Conservation (phyloP, 192 early-diverging fungal genomes). For the Linnemannia schmuckeri region DNA sequence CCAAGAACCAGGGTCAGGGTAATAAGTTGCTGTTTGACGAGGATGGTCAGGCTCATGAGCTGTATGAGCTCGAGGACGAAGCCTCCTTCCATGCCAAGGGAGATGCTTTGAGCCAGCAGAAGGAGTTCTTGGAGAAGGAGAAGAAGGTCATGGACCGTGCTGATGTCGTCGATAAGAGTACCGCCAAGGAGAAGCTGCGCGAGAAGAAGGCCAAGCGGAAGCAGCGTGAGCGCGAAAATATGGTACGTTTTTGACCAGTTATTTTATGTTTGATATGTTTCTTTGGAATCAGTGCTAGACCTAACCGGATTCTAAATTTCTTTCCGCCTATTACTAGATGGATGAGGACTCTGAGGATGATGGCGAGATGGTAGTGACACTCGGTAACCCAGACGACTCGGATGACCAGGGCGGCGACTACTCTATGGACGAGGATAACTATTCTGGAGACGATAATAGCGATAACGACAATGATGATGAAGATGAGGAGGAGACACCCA, state of each 20-base stretch:
- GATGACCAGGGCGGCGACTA: slow-evolving; percentile 29
- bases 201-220: slow-evolving; percentile 82
- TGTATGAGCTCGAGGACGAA: slow-evolving; percentile 87
- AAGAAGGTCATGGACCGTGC: slow-evolving; percentile 76
- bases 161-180: slow-evolving; percentile 84
- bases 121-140: slow-evolving; percentile 80
- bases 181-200: slow-evolving; percentile 72
- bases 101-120: slow-evolving; percentile 71
- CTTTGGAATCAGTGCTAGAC: background rate
- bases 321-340: background rate
- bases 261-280: background rate
- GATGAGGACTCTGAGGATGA: slow-evolving; percentile 39
- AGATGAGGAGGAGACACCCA: slow-evolving; percentile 42
- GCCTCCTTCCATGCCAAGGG: slow-evolving; percentile 84
- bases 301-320: background rate
- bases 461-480: slow-evolving; percentile 13
- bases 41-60: slow-evolving; percentile 83
- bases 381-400: slow-evolving; percentile 44
- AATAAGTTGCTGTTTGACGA: slow-evolving; percentile 94
- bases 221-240: slow-evolving; percentile 67
- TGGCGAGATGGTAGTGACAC: slow-evolving; percentile 39
- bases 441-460: slow-evolving; percentile 20
- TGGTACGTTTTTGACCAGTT: slow-evolving; percentile 25
- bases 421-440: slow-evolving; percentile 29
- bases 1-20: slow-evolving; percentile 78